These are phyloP conservation scores for Termitomyces sp. DNA, from an alignment of 768 basidiomycete genomes.

Conservation along the genomic window DNA sequence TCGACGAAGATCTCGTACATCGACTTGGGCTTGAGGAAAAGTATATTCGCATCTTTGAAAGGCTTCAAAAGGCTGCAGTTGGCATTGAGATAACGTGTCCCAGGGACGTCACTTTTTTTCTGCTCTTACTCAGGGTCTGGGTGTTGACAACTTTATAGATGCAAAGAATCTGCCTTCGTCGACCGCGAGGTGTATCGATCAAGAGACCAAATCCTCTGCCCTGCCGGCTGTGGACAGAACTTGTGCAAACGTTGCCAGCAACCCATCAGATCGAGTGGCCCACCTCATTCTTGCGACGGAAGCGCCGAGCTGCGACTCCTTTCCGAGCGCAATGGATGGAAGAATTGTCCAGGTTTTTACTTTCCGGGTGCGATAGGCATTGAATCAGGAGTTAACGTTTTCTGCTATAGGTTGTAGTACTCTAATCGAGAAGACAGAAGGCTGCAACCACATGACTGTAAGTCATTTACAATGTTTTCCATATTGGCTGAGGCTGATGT, in stretches of 20 bases:
- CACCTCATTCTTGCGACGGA: constrained; percentile 49
- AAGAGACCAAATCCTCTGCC: constrained; percentile 41
- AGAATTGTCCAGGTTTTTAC: constrained; percentile 47
- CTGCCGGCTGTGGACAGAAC: constrained; percentile 40
- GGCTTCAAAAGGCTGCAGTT: constrained; percentile 38
- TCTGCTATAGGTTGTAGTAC: constrained; percentile 35
- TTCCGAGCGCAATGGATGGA: constrained; percentile 56
- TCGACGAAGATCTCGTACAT: constrained; percentile 35
- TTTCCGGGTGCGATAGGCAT: not conserved
- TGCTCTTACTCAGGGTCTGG: not conserved
- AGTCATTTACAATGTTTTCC: constrained; percentile 13
- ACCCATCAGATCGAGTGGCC: constrained; percentile 19
- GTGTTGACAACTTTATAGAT: constrained; percentile 30
- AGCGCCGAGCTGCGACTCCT: constrained; percentile 47
- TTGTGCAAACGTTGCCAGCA: constrained; percentile 65
- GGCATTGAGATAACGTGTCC: constrained; percentile 45
- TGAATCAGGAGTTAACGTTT: constrained; percentile 3
- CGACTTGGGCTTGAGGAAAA: constrained; percentile 39
- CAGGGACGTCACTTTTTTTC: constrained; percentile 28
- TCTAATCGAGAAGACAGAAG: constrained; percentile 44
- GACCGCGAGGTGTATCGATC: constrained; percentile 43
- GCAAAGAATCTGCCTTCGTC: constrained; percentile 41
- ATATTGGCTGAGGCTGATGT: not conserved
- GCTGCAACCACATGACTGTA: constrained; percentile 59
- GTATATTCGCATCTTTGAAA: constrained; percentile 35